Percentiles rank a stretch among this genome's conserved stretches.
Conservation (phyloP, 2,329 filamentous ascomycete species). For the Exophiala spinifera region DNA sequence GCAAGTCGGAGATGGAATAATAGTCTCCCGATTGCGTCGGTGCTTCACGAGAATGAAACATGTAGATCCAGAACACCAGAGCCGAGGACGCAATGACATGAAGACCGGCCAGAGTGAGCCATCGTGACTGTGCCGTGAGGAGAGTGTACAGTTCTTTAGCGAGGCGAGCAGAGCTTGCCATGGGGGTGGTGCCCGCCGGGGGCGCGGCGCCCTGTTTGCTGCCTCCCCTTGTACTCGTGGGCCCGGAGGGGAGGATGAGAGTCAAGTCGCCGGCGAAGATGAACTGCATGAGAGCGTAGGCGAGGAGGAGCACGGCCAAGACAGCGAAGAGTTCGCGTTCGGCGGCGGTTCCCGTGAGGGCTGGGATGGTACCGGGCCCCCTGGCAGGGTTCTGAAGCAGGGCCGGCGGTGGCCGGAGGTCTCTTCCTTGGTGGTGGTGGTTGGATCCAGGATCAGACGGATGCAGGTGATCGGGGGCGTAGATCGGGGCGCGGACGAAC, state of each 20-base stretch:
- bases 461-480: slow-evolving; percentile 13
- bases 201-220: neutral
- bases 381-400: neutral
- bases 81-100: slow-evolving; percentile 18
- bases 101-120: slow-evolving; percentile 21
- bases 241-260: slow-evolving; percentile 4
- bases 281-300: slow-evolving; percentile 19
- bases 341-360: neutral
- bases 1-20: slow-evolving; percentile 2
- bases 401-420: slow-evolving; percentile 2
- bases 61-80: slow-evolving; percentile 26
- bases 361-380: no score
- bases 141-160: slow-evolving; percentile 25
- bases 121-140: slow-evolving; percentile 22
- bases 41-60: slow-evolving; percentile 16
- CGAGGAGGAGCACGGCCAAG: slow-evolving; percentile 18
- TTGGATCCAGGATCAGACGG: neutral
- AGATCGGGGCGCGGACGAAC: slow-evolving; percentile 22
- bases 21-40: neutral
- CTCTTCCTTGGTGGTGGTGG: neutral
- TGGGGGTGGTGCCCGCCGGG: neutral
- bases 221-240: neutral
- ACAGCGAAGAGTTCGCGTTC: slow-evolving; percentile 24
- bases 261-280: slow-evolving; percentile 25
- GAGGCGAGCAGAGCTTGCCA: slow-evolving; percentile 7